Conservation (phyloP, 208 protist genomes). For the Leishmania turanica region DNA sequence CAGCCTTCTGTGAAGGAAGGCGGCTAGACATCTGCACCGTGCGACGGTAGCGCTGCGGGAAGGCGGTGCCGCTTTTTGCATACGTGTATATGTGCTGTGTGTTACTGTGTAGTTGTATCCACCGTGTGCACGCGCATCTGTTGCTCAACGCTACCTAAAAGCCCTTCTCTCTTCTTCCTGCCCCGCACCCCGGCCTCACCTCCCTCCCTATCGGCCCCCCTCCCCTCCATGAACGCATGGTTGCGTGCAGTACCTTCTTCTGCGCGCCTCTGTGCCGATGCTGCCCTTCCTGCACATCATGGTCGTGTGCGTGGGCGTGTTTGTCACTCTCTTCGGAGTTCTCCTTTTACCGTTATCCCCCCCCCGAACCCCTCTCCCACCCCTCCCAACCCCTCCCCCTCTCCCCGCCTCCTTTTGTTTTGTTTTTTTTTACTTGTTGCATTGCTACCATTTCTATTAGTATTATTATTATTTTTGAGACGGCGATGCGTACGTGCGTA, state of each 20-base stretch:
- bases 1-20: slow-evolving; percentile 2
- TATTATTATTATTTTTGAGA: not conserved
- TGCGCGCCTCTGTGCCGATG: not conserved
- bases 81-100: not conserved
- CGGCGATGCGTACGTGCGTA: not conserved
- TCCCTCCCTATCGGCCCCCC: not conserved
- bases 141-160: not conserved
- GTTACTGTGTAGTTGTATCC: not conserved
- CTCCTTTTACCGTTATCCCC: not conserved
- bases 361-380: too few relatives aligned
- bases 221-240: not conserved
- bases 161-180: not conserved
- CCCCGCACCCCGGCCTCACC: not conserved
- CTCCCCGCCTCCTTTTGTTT: too few relatives aligned
- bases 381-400: too few relatives aligned
- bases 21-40: too few relatives aligned
- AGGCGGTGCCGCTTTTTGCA: not conserved
- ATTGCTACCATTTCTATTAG: not conserved
- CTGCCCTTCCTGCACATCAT: not conserved
- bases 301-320: not conserved
- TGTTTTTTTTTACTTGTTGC: not conserved
- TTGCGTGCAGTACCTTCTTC: not conserved
- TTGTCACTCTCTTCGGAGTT: too few relatives aligned
- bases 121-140: not conserved
- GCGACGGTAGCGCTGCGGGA: not conserved